Evolutionary conservation across 1,284 basidiomycete species (phyloP), one percentile per base, ranked within the genome.

Genomic region (Leccinum angustisporum): DNA sequence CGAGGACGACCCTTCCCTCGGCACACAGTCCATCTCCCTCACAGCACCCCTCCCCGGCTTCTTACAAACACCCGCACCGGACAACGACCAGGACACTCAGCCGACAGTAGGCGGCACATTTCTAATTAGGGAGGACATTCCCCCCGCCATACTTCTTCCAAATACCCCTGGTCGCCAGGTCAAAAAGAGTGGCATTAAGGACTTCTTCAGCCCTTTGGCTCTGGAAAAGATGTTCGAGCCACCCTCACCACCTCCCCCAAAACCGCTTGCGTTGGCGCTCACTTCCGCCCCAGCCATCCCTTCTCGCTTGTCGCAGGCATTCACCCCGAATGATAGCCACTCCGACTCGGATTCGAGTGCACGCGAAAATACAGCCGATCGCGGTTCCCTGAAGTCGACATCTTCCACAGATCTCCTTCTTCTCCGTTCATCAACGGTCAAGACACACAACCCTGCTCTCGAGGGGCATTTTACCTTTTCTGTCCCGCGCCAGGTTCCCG

Each of bases 171-270:
- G 85, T 7, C 76, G 77, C 63, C 72, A 76, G 50, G 81, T 76
- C 68, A 88, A 83, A 79, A 91, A 86, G 70, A 79, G 78, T 27
- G 70, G 78, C 34, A 82, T 88, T 51, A 94, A 91, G 75, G 87
- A 92, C 72, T 86, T 96, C 70, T 96, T 96, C 76, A 91, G 87
- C 58, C 92, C 92, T 0, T 75, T 94, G 60, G 87, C 90, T 5
- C 81, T 96, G 10, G 94, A 96, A 75, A 83, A 83, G 58, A 93
- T 96, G 91, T 96, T 96, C 68, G 90, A 95, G 65, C 94, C 94
- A 6, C 94, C 94, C 0, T 91, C 92, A 3, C 90, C 89, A 2
- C 88, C 86, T 0, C 69, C 71, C 8, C 65, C 72, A 10, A 68
- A 69, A 60, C 64, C 70, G 14, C 53, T 65, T 57, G 61, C 61